A percentile compares a stretch with the other conserved stretches of the same genome.
phyloP scores from a whole-genome alignment of 1,284 basidiomycete species.

The Irpex rosettiformis region DNA sequence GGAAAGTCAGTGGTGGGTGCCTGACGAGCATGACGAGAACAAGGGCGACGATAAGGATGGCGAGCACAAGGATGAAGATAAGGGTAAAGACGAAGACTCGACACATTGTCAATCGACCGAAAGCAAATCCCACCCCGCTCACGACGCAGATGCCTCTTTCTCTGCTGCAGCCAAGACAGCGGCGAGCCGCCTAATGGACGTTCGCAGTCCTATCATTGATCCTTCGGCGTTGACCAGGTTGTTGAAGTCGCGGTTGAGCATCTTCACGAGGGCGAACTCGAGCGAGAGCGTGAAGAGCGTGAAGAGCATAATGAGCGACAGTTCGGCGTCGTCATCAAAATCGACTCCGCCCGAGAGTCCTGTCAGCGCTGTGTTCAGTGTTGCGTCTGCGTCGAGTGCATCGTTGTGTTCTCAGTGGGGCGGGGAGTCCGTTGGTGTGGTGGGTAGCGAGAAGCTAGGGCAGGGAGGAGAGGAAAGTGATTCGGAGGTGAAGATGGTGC shows the following conservation, averaged over 20 bases:
- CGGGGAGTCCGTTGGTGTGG: conserved; percentile 7
- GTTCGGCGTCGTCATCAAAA: conserved; percentile 1
- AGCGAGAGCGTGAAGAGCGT: background rate
- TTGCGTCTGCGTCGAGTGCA: too few species aligned
- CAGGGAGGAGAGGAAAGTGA: conserved; percentile 16
- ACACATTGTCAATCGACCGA: too few species aligned
- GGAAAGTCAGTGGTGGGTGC: background rate
- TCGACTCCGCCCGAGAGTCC: background rate
- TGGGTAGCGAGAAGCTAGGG: background rate
- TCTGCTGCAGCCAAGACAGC: background rate
- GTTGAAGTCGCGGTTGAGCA: conserved; percentile 10
- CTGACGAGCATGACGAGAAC: conserved; percentile 9
- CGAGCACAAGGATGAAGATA: background rate
- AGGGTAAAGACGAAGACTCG: too few species aligned
- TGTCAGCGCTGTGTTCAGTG: conserved; percentile 5
- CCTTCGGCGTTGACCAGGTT: conserved; percentile 19
- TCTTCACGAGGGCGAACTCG: conserved; percentile 9
- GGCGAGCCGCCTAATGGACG: conserved; percentile 24
- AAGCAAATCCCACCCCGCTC: too few species aligned
- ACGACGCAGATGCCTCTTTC: background rate
- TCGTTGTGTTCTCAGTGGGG: too few species aligned
- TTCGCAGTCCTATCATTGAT: conserved; percentile 27
- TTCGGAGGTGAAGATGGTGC: conserved; percentile 31
- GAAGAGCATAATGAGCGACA: background rate
- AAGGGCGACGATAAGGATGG: background rate